phyloP scores from a whole-genome alignment of 139 green algal species.

The Chlorella sp. region DNA sequence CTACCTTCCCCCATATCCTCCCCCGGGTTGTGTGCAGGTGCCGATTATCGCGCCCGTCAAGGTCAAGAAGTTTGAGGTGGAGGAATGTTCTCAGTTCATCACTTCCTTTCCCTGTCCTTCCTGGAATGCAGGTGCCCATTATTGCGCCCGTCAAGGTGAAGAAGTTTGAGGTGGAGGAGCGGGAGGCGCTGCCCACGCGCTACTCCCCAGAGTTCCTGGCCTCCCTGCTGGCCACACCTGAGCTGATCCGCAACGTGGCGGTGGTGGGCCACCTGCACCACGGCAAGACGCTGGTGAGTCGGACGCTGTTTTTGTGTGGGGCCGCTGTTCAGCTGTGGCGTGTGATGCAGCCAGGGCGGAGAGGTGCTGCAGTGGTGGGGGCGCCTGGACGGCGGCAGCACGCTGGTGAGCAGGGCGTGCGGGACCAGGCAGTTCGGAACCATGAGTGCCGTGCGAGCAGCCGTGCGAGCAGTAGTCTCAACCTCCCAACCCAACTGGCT shows the following conservation, averaged over 20 bases:
- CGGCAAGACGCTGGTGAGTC: conserved; percentile 88
- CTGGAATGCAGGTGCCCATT: conserved; percentile 92
- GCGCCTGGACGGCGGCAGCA: background rate
- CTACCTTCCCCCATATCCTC: background rate
- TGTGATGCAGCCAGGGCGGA: background rate
- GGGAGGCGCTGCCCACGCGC: conserved; percentile 58
- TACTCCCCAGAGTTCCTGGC: conserved; percentile 87
- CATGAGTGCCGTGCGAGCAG: too few species aligned
- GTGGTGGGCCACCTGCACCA: conserved; percentile 97
- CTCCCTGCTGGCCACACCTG: conserved; percentile 68
- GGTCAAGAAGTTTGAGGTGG: too few species aligned
- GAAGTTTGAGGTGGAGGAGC: conserved; percentile 70
- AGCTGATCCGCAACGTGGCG: conserved; percentile 90
- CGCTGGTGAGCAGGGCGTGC: background rate
- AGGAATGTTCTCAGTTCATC: background rate
- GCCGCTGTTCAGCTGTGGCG: too few species aligned
- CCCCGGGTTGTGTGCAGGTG: conserved; percentile 85
- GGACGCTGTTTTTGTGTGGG: background rate
- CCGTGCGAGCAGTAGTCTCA: too few species aligned
- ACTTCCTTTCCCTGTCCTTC: background rate
- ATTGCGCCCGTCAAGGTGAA: conserved; percentile 88
- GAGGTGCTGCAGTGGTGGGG: background rate
- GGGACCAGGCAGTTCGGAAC: too few species aligned
- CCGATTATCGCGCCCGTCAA: too few species aligned
- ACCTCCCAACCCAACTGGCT: too few species aligned